Conservation (phyloP, 768 basidiomycete genomes). For the Chalciporus chontae region DNA sequence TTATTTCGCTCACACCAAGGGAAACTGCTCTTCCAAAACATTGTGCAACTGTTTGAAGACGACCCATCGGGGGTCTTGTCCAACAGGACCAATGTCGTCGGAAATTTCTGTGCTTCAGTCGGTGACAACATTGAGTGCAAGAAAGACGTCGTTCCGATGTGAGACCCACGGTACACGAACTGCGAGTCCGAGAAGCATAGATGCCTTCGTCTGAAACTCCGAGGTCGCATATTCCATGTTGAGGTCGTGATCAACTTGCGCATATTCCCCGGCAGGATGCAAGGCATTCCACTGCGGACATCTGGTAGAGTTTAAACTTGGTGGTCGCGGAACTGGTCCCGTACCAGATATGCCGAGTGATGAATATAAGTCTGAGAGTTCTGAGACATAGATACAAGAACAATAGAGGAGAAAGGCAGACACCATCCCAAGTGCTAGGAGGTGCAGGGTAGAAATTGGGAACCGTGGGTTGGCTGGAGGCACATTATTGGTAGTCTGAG, state of each 20-base stretch:
- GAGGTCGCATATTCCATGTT: constrained; percentile 27
- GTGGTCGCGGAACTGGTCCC: too few species aligned
- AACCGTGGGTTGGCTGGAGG: too few species aligned
- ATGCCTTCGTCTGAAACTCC: constrained; percentile 30
- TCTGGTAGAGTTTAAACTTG: too few species aligned
- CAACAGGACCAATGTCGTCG: constrained; percentile 43
- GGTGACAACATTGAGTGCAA: background rate
- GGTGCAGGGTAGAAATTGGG: too few species aligned
- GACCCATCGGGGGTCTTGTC: constrained; percentile 37
- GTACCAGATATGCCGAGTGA: too few species aligned
- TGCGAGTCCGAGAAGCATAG: constrained; percentile 32
- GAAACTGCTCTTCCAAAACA: constrained; percentile 41
- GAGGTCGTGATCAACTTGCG: constrained; percentile 25
- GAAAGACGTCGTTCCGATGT: background rate
- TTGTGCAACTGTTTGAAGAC: constrained; percentile 11
- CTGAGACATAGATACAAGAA: too few species aligned
- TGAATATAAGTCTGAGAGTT: too few species aligned
- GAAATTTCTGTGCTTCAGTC: constrained; percentile 43
- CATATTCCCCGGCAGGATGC: constrained; percentile 24
- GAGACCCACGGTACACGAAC: constrained; percentile 35
- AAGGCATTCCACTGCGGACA: constrained; percentile 33
- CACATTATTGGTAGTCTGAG: too few species aligned
- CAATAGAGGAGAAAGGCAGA: too few species aligned
- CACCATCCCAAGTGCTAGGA: too few species aligned
- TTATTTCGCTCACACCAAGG: constrained; percentile 43